Base-by-base conservation (phyloP, 2,329 filamentous ascomycete species). In the Beauveria australis region DNA sequence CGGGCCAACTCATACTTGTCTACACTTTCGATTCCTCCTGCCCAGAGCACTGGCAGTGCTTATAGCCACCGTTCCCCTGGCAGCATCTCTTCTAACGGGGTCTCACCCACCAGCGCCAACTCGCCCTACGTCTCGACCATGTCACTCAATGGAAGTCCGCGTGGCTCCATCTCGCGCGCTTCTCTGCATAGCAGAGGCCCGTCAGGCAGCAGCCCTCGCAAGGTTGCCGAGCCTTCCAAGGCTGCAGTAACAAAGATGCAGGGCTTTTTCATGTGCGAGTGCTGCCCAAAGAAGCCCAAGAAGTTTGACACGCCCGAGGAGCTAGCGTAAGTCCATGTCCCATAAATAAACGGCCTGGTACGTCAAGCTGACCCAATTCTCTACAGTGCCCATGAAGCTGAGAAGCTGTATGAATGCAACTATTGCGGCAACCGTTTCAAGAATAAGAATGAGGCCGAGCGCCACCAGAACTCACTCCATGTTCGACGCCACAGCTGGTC, bases 401-500 rank as follows among this genome's bases (percentile, higher is more conserved):
- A 97, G 74, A 97, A 97, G 74, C 93, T 97, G 74, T 97, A 97
- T 73, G 90, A 90, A 64, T 97, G 93, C 74, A 83, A 86, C 30
- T 97, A 91, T 72, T 97, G 93, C 73, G 89, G 89, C 47, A 97
- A 97, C 72, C 87, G 93, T 12, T 97, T 97, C 79, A 97, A 97
- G 76, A 97, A 97, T 77, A 97, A 97, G 76, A 97, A 97, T 69
- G 94, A 97, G 76, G 92, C 92, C 2, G 93, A 97, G 74, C 86
- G 94, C 37, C 93, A 97, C 72, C 92, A 96, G 70, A 97, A 97
- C 70, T 96, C 92, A 16, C 83, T 97, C 12, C 93, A 97, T 73
- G 82, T 97, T 9, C 86, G 93, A 40, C 87, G 89, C 26, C 92
- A 97, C 75, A 97, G 92, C 53, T 99, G 94, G 94, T 97, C 93